Percentiles rank a stretch among this genome's conserved stretches.
Conservation (phyloP, 495 filamentous ascomycete genomes). For the Neurospora tetrasperma region DNA sequence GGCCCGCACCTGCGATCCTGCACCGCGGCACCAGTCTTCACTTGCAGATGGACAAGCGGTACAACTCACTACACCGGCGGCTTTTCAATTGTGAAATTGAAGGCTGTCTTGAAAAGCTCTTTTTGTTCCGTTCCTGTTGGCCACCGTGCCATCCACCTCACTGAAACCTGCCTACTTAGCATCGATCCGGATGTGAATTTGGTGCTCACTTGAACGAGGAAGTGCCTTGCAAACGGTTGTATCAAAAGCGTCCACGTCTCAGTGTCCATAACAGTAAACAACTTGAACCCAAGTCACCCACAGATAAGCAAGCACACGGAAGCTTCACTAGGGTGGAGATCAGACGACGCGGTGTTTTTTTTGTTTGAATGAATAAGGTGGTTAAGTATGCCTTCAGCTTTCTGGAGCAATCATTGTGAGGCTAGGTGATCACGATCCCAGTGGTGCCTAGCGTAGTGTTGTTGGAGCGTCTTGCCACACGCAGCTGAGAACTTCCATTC, state of each 20-base stretch:
- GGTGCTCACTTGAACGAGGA: neutral
- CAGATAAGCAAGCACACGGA: neutral
- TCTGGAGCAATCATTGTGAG: neutral
- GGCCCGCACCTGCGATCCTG: neutral
- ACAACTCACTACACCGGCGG: neutral
- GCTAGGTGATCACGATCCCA: neutral
- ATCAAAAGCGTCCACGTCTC: neutral
- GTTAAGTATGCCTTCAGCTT: neutral
- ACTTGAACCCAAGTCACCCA: neutral
- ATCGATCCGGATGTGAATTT: neutral
- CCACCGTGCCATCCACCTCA: neutral
- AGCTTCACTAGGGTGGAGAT: neutral
- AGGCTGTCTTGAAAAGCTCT: neutral
- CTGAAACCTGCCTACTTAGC: neutral
- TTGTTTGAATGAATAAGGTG: neutral
- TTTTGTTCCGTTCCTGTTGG: neutral
- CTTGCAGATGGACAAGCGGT: neutral
- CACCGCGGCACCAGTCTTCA: neutral
- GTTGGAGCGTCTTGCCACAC: neutral
- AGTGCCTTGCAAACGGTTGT: neutral
- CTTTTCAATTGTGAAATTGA: neutral
- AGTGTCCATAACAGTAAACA: neutral
- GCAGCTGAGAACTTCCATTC: neutral
- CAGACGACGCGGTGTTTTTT: neutral
- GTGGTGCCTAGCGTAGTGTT: neutral